Conservation (phyloP, 2,329 filamentous ascomycete genomes). For the Colletotrichum tamarilloi region DNA sequence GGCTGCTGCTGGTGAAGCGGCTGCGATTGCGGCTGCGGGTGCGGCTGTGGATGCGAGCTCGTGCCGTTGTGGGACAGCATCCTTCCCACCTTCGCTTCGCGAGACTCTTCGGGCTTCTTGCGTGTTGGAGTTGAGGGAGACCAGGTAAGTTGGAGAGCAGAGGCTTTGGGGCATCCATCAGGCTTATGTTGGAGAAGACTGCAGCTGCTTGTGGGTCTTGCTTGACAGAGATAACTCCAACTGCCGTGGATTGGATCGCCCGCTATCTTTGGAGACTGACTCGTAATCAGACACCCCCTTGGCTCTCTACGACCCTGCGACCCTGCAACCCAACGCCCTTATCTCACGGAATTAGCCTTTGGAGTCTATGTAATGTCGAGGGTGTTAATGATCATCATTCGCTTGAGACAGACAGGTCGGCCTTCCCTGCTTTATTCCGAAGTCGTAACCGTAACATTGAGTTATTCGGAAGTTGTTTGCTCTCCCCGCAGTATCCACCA, state of each 20-base stretch:
- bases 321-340: background rate
- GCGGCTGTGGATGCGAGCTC: slow-evolving; percentile 12
- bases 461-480: background rate
- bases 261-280: slow-evolving; percentile 31
- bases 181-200: slow-evolving; percentile 36
- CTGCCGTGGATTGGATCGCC: background rate
- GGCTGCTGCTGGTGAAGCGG: slow-evolving; percentile 28
- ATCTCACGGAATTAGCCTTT: background rate
- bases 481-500: slow-evolving; percentile 33
- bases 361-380: background rate
- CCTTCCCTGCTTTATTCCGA: slow-evolving; percentile 10
- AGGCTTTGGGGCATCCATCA: slow-evolving; percentile 13
- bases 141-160: slow-evolving; percentile 32
- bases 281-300: slow-evolving; percentile 10
- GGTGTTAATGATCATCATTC: background rate
- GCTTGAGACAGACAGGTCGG: background rate
- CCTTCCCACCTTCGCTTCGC: background rate
- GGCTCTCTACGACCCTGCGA: background rate
- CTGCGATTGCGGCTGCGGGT: slow-evolving; percentile 7
- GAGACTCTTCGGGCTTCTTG: background rate
- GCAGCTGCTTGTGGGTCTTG: slow-evolving; percentile 3
- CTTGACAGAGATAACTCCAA: slow-evolving; percentile 17
- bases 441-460: slow-evolving; percentile 7
- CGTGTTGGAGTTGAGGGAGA: slow-evolving; percentile 24
- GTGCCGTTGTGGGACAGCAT: slow-evolving; percentile 31